Conservation (phyloP, 257 asterid species). For the Nicotiana undulata region DNA sequence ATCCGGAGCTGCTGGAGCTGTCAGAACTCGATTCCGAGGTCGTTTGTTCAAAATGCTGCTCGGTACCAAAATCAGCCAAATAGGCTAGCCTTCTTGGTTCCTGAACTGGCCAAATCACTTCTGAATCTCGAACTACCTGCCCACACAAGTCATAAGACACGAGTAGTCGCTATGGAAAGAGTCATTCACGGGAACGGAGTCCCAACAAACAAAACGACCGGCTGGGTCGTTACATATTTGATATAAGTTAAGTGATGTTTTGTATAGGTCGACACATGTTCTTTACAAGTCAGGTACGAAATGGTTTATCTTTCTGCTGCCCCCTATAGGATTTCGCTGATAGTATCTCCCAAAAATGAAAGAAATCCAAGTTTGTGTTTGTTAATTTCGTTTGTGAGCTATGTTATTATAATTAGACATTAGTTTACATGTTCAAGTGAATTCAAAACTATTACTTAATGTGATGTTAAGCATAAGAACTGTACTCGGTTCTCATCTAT, state of each 20-base stretch:
- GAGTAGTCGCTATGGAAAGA: no score
- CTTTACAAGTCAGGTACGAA: neutral
- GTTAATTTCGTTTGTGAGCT: neutral
- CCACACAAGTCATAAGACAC: no score
- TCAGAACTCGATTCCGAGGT: no score
- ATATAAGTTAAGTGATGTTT: neutral
- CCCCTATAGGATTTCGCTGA: neutral
- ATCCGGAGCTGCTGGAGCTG: no score
- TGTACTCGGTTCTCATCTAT: neutral
- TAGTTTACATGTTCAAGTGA: neutral
- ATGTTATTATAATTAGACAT: neutral
- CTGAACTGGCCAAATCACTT: no score
- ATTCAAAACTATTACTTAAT: neutral
- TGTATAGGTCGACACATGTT: neutral
- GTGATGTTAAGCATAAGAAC: neutral
- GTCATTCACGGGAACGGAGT: no score
- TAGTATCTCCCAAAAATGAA: neutral
- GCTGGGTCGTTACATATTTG: no score
- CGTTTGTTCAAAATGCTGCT: no score
- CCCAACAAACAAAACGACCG: no score
- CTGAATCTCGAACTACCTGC: no score
- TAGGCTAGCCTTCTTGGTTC: no score
- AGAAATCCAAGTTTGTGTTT: neutral
- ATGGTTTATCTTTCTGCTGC: neutral
- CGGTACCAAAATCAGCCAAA: no score